phyloP scores from a whole-genome alignment of 1,139 yeast species.

The Suhomyces coccinellae region DNA sequence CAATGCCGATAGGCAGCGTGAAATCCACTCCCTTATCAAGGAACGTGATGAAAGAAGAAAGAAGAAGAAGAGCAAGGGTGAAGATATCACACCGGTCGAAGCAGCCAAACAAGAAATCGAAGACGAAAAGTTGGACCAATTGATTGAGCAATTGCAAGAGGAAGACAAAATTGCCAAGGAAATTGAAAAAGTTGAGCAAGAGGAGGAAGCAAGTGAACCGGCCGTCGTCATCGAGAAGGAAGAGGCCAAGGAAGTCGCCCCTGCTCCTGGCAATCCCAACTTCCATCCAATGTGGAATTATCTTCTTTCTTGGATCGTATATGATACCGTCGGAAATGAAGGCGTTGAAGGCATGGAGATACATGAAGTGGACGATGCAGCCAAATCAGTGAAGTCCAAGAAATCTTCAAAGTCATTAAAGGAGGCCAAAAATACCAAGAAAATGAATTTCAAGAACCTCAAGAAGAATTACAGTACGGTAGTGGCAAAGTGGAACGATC shows the following conservation, averaged over 20 bases:
- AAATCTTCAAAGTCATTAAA: neutral
- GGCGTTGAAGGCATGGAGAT: conserved; percentile 7
- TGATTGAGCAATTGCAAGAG: conserved; percentile 2
- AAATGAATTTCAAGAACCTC: conserved; percentile 19
- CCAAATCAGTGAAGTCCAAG: conserved; percentile 2
- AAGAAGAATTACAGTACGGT: conserved; percentile 25
- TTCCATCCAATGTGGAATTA: conserved; percentile 43
- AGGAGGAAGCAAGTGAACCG: neutral
- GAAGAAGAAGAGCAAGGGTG: conserved; percentile 7
- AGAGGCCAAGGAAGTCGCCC: neutral
- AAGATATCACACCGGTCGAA: conserved; percentile 4
- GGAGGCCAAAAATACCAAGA: neutral
- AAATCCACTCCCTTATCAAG: conserved; percentile 17
- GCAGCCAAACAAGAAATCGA: conserved; percentile 2
- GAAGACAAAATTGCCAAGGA: conserved; percentile 1
- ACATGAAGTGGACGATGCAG: conserved; percentile 10
- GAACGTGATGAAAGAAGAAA: conserved; percentile 14
- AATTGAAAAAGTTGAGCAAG: neutral
- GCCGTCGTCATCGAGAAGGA: neutral
- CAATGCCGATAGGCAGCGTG: conserved; percentile 27
- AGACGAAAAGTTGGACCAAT: conserved; percentile 4
- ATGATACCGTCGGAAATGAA: conserved; percentile 18
- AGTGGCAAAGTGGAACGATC: conserved; percentile 38
- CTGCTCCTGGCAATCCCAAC: conserved; percentile 20
- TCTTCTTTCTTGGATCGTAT: conserved; percentile 39